Conservation (phyloP, 352 stramenopile genomes). For the Pilasporangium apinafurcum region DNA sequence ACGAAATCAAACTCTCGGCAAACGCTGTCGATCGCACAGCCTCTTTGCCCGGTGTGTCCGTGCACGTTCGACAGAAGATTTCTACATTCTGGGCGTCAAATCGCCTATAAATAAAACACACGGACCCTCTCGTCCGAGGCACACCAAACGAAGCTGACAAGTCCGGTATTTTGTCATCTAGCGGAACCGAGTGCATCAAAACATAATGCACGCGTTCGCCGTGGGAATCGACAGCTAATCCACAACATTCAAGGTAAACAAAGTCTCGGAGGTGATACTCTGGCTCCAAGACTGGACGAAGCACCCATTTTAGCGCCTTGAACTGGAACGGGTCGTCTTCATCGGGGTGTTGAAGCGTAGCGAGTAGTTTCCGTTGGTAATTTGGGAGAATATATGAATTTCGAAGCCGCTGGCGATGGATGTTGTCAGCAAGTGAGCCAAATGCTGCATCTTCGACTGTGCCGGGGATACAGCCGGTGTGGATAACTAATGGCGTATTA, state of each 20-base stretch:
- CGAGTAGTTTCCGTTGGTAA: conserved; percentile 31
- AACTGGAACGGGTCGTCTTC: conserved; percentile 33
- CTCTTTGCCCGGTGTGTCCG: conserved; percentile 27
- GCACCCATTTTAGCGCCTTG: conserved; percentile 48
- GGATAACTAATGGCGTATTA: conserved; percentile 23
- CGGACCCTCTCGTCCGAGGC: conserved; percentile 26
- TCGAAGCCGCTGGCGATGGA: conserved; percentile 32
- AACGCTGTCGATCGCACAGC: conserved; percentile 8
- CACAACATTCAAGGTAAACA: conserved; percentile 38
- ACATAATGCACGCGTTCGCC: conserved; percentile 36
- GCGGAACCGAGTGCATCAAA: conserved; percentile 43
- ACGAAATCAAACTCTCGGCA: background rate
- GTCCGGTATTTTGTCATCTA: conserved; percentile 23
- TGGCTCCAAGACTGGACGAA: conserved; percentile 17
- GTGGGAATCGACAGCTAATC: conserved; percentile 21
- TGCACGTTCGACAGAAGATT: conserved; percentile 31
- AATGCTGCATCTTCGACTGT: conserved; percentile 46
- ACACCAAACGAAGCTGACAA: conserved; percentile 29
- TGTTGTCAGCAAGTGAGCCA: conserved; percentile 30
- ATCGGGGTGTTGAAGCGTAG: conserved; percentile 22
- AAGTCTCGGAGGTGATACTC: conserved; percentile 50
- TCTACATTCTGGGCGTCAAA: conserved; percentile 14
- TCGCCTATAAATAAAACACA: conserved; percentile 49
- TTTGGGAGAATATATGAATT: conserved; percentile 44
- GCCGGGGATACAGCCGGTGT: conserved; percentile 34